Conservation (phyloP, 306 rosid genomes). For the Cajanus cajan region DNA sequence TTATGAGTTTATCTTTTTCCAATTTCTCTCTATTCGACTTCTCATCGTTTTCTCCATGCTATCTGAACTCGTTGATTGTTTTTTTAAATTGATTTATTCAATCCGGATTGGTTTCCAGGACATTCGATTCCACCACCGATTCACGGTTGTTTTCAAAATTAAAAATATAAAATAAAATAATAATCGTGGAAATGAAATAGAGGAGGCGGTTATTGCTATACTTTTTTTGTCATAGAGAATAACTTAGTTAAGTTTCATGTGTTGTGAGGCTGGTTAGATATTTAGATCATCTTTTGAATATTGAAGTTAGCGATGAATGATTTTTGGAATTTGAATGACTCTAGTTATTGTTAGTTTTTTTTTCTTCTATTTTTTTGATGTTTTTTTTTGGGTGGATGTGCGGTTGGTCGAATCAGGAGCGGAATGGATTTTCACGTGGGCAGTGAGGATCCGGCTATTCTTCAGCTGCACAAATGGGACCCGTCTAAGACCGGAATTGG, state of each 20-base stretch:
- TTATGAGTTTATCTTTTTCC: background rate
- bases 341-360: background rate
- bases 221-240: background rate
- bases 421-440: slow-evolving; percentile 53
- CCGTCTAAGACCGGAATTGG: slow-evolving; percentile 49
- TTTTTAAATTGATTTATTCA: background rate
- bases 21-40: slow-evolving; percentile 9
- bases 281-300: background rate
- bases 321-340: background rate
- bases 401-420: slow-evolving; percentile 31
- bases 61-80: background rate
- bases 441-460: slow-evolving; percentile 60
- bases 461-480: slow-evolving; percentile 78
- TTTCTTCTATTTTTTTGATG: background rate
- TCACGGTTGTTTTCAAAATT: background rate
- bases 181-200: background rate
- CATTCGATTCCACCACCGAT: slow-evolving; percentile 21
- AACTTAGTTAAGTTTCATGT: background rate
- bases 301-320: slow-evolving; percentile 1
- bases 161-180: background rate
- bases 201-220: background rate
- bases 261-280: slow-evolving; percentile 20
- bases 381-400: slow-evolving; percentile 23
- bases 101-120: slow-evolving; percentile 19
- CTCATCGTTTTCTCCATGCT: background rate